phyloP scores from a whole-genome alignment of 1,284 basidiomycete species.

The Chalciporus sp. region DNA sequence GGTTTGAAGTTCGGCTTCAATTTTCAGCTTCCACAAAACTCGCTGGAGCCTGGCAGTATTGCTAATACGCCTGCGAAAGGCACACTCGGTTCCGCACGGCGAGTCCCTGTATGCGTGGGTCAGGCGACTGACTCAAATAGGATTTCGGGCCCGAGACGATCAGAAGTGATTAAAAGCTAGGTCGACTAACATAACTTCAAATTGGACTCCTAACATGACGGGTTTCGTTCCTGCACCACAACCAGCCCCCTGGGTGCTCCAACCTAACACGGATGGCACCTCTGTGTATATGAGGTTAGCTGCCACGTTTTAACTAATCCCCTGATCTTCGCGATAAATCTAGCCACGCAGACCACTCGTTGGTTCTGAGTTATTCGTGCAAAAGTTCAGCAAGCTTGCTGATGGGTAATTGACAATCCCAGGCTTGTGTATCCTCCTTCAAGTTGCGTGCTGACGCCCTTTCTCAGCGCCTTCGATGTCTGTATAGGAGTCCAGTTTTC shows the following conservation, averaged over 20 bases:
- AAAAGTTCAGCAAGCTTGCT: neutral
- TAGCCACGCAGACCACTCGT: neutral
- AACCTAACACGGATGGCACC: neutral
- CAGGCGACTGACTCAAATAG: too few species aligned
- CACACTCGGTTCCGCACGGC: too few species aligned
- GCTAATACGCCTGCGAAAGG: too few species aligned
- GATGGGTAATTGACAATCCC: neutral
- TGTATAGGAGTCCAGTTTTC: constrained; percentile 3
- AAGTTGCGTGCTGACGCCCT: neutral
- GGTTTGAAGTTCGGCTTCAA: too few species aligned
- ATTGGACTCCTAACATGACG: neutral
- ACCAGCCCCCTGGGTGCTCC: neutral
- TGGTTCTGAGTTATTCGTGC: constrained; percentile 5
- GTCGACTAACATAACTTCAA: too few species aligned
- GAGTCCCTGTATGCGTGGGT: too few species aligned
- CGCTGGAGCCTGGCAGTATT: too few species aligned
- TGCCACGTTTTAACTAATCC: neutral
- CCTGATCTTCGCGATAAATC: neutral
- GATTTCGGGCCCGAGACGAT: too few species aligned
- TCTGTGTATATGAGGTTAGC: neutral
- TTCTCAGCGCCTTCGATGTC: neutral
- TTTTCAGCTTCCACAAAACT: too few species aligned
- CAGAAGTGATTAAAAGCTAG: too few species aligned
- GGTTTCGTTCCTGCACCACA: neutral
- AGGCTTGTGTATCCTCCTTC: neutral